phyloP scores from a whole-genome alignment of 805 yeast genomes.

The Metschnikowia matae region DNA sequence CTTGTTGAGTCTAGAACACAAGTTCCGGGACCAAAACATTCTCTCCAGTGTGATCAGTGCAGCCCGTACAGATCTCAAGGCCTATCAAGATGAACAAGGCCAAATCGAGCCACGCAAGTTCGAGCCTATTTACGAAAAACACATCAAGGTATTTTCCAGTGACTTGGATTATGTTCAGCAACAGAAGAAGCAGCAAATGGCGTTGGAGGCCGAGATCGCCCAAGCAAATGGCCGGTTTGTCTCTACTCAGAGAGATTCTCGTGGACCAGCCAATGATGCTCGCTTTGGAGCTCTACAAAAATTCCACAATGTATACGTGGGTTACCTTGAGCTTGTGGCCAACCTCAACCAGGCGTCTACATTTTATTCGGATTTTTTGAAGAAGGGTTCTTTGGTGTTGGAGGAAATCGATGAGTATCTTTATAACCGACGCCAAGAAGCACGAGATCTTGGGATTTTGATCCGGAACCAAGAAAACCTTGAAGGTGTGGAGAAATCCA shows the following conservation, averaged over 20 bases:
- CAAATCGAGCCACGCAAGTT: constrained; percentile 27
- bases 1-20: constrained; percentile 40
- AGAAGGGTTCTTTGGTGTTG: constrained; percentile 42
- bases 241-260: constrained; percentile 5
- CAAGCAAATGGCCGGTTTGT: constrained; percentile 14
- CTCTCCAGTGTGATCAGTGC: constrained; percentile 51
- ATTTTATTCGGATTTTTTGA: constrained; percentile 63
- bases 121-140: constrained; percentile 37
- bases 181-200: constrained; percentile 27
- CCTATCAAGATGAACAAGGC: constrained; percentile 16
- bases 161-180: constrained; percentile 47
- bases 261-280: constrained; percentile 23
- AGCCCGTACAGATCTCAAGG: constrained; percentile 29
- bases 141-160: constrained; percentile 43
- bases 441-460: constrained; percentile 43
- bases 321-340: constrained; percentile 51
- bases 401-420: constrained; percentile 50
- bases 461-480: constrained; percentile 13
- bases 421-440: constrained; percentile 49
- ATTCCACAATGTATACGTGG: constrained; percentile 47
- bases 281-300: constrained; percentile 50
- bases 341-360: constrained; percentile 65
- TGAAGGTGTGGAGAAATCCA: constrained; percentile 14
- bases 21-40: constrained; percentile 44
- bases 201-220: constrained; percentile 17